These are phyloP conservation scores for Porcisia hertigi DNA, from an alignment of 208 protist species.

Conservation along the genomic window DNA sequence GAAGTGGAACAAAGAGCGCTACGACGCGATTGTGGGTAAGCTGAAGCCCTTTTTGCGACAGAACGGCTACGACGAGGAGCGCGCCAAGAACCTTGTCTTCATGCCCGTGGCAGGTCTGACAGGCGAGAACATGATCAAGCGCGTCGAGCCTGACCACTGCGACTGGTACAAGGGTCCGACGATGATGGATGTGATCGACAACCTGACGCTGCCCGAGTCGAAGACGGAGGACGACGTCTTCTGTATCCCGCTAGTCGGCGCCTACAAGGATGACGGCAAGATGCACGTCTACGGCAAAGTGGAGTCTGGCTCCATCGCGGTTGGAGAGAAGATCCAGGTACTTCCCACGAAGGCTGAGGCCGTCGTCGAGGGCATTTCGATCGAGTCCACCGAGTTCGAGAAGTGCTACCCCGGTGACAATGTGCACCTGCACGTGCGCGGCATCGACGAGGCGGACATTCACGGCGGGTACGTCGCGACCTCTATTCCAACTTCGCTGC, in stretches of 20 bases:
- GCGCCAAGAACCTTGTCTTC: conserved; percentile 92
- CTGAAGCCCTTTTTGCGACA: conserved; percentile 95
- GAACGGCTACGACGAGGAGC: conserved; percentile 92
- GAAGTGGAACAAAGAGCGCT: conserved; percentile 94
- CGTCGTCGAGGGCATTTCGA: conserved; percentile 84
- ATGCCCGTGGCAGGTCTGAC: conserved; percentile 96
- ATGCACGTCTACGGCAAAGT: conserved; percentile 95
- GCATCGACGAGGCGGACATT: conserved; percentile 87
- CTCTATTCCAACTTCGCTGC: conserved; percentile 77
- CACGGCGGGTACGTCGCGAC: conserved; percentile 91
- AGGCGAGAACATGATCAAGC: conserved; percentile 94
- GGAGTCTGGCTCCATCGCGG: conserved; percentile 91
- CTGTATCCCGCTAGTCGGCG: conserved; percentile 94
- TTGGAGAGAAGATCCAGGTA: conserved; percentile 90
- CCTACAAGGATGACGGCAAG: conserved; percentile 96
- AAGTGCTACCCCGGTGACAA: conserved; percentile 92
- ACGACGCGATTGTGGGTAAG: conserved; percentile 95
- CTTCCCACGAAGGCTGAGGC: conserved; percentile 75
- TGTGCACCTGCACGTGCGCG: conserved; percentile 90
- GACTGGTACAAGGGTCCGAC: conserved; percentile 93
- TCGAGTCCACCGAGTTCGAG: conserved; percentile 92
- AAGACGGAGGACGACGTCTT: conserved; percentile 85
- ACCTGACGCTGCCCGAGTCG: conserved; percentile 76
- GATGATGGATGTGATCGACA: conserved; percentile 93
- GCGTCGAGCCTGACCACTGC: conserved; percentile 61